Base-by-base conservation (phyloP, 2,329 filamentous ascomycete genomes). In the Cercospora sesami region DNA sequence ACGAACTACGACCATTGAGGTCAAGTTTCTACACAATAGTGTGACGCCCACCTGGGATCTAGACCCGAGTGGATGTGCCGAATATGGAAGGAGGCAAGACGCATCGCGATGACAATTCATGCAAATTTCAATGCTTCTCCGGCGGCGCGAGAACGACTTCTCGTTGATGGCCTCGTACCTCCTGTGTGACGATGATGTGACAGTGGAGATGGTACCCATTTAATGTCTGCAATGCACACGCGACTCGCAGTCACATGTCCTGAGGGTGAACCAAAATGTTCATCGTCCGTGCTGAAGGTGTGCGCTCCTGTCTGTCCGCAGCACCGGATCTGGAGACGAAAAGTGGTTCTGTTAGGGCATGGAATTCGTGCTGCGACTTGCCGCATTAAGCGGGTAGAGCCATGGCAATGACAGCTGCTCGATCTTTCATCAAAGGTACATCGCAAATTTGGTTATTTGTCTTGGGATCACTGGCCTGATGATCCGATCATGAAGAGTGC, bases 351-450 rank as follows among this genome's bases (percentile, higher is more conserved):
- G 42, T 23, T 48, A 48, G 42, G 42, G 42, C 42, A 48, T 12
- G 42, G 42, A 12, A 6, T 5, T 48, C 36, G 36, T 48, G 42
- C 9, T 14, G 42, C 18, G 78, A 63, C 81, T 84, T 53, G 87
- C 86, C 1, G 86, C 86, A 73, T 80, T 80, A 58, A 75, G 73
- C n/a, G 79, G 79, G 66, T 81, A 81, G 3, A 72, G 73, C 57
- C 78, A 63, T 2, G 78, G 78, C 59, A 81, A 21, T 23, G 18
- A 23, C 5, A 48, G 18, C 42, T 23, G 18, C 42, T 10, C 42
- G 18, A 48, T 48, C 42, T 42, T 42, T n/a, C 18, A 23, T 23
- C 6, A 12, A 23, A 48, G 42, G 9, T 48, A 12, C 18, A 48
- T 48, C 42, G 8, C 42, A 23, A 23, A 10, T 10, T 48, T 48